Conservation (phyloP, 768 basidiomycete genomes). For the Pleurotus cornucopiae region DNA sequence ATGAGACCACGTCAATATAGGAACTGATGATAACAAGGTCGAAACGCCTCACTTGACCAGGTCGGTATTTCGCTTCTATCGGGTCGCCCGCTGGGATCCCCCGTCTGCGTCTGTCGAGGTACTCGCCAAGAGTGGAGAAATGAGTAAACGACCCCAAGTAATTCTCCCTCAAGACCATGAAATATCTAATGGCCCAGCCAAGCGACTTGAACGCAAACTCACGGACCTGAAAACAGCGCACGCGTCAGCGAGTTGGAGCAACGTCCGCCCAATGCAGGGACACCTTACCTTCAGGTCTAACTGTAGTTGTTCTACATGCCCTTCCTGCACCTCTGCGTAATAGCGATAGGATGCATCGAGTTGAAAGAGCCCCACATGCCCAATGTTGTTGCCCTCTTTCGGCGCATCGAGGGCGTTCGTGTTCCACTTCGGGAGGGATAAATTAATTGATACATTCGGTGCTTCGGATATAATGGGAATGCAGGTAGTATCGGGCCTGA, state of each 20-base stretch:
- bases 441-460: constrained; percentile 50
- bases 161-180: constrained; percentile 88
- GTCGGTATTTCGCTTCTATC: constrained; percentile 72
- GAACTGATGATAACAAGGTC: neutral
- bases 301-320: constrained; percentile 75
- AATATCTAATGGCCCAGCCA: constrained; percentile 86
- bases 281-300: constrained; percentile 56
- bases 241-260: too few species aligned
- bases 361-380: constrained; percentile 50
- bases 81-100: constrained; percentile 75
- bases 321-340: constrained; percentile 59
- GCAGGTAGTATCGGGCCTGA: constrained; percentile 62
- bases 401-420: constrained; percentile 70
- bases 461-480: constrained; percentile 63
- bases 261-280: neutral
- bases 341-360: constrained; percentile 74
- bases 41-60: constrained; percentile 55
- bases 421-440: constrained; percentile 88
- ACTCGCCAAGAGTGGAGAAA: constrained; percentile 85
- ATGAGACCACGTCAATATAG: constrained; percentile 2
- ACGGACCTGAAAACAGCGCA: constrained; percentile 30
- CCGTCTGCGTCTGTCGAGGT: constrained; percentile 61
- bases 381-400: constrained; percentile 56
- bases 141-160: constrained; percentile 94
- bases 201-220: constrained; percentile 63